Evolutionary conservation across 805 yeast species (phyloP).

Genomic region (Metschnikowia lunata): DNA sequence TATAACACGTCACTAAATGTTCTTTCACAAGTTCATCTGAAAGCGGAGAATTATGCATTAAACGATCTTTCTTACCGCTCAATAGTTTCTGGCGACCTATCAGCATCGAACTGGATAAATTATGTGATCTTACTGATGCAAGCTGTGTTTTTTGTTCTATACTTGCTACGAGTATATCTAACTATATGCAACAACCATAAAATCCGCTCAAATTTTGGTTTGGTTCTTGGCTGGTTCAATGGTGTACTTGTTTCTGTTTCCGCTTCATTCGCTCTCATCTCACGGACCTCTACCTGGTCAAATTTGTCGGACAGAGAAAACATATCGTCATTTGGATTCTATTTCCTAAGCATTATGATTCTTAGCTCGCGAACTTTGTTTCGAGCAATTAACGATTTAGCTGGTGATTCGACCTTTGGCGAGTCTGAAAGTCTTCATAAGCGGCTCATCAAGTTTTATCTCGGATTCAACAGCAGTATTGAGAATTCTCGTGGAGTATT

Average conservation of each 20-base stretch:
- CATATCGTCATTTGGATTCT: slow-evolving; percentile 20
- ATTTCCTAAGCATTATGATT: slow-evolving; percentile 22
- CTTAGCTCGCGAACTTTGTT: slow-evolving; percentile 30
- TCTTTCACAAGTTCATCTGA: not conserved
- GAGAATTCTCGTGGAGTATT: slow-evolving; percentile 14
- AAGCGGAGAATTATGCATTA: not conserved
- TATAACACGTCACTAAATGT: not conserved
- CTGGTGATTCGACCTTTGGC: slow-evolving; percentile 22
- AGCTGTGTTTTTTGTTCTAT: slow-evolving; percentile 8
- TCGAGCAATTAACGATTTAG: slow-evolving; percentile 25
- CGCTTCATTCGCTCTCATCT: slow-evolving; percentile 24
- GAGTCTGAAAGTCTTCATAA: slow-evolving; percentile 20
- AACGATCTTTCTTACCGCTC: not conserved
- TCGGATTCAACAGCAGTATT: slow-evolving; percentile 23
- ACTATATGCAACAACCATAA: slow-evolving; percentile 32
- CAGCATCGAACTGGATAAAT: slow-evolving; percentile 1
- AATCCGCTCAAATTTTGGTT: slow-evolving; percentile 32
- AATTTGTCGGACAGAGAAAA: slow-evolving; percentile 6
- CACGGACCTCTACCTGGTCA: slow-evolving; percentile 13
- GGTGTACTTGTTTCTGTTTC: slow-evolving; percentile 23
- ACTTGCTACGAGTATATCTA: slow-evolving; percentile 21
- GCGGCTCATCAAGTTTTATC: slow-evolving; percentile 26
- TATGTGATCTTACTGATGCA: not conserved
- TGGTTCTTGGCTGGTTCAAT: slow-evolving; percentile 34
- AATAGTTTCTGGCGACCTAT: not conserved